Base-by-base conservation (phyloP, 306 rosid species). In the Malus sieversii region DNA sequence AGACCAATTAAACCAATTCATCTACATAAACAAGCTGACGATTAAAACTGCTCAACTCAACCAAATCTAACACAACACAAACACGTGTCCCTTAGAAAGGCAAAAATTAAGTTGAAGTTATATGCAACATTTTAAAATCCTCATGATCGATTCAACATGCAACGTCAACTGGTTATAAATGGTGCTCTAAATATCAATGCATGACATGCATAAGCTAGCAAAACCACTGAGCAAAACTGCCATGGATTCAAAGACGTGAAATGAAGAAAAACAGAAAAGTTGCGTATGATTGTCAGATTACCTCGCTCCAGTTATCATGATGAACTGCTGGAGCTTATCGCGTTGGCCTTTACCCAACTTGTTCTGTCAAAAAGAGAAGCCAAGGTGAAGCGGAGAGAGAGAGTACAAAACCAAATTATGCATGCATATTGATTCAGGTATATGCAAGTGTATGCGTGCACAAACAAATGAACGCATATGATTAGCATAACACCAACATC, bases 301-400 rank as follows among this genome's bases (percentile, higher is more conserved):
- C 98, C 96, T 96, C 14, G 98, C 91, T 58, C 98, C 98, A 55
- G 99, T 96, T 78, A 96, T 92, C 23, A 92, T 61, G 75, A 96
- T 80, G 83, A 96, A 96, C 87, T 96, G 99, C 85, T 96, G 98
- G 77, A 96, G 79, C 86, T 96, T 96, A 81, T 96, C 99, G 5
- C 98, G 98, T 40, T 92, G 92, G 42, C 98, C 96, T 85, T 98
- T 89, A 48, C 93, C 96, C 82, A 90, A 80, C 74, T 92, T 96
- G 75, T 92, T 92, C 99, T 96, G 92, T 76, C 65, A 64, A 83
- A 38, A 85, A 73, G 48, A 40, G 9, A 4, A 48, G 1, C 20
- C 16, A 33, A 33, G 19, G 66, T 8, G 16, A 45, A 32, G 10
- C 8, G 38, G 57, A 42, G 33, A 66, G 22, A 46, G 63, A 25